Conservation (phyloP, 2,329 filamentous ascomycete species). For the Simplicillium sp. region DNA sequence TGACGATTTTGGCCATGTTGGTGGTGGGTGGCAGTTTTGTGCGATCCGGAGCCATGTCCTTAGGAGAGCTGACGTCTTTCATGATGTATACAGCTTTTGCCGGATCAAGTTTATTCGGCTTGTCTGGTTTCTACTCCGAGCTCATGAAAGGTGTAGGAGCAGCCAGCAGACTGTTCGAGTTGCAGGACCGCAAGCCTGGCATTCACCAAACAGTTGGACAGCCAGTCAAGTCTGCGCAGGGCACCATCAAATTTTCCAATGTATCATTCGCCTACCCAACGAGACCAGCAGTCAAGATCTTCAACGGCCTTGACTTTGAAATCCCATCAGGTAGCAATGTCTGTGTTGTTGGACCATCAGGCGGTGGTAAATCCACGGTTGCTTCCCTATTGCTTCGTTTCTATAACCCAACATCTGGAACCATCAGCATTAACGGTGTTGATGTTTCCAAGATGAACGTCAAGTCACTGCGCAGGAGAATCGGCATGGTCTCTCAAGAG, state of each 20-base stretch:
- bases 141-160: conserved; percentile 98
- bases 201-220: conserved; percentile 80
- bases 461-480: conserved; percentile 83
- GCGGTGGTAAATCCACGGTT: conserved; percentile 93
- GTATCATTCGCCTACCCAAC: conserved; percentile 91
- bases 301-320: conserved; percentile 78
- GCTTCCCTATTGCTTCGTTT: conserved; percentile 83
- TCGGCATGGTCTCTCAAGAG: conserved; percentile 92
- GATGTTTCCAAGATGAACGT: conserved; percentile 83
- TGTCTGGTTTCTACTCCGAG: conserved; percentile 95
- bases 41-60: conserved; percentile 71
- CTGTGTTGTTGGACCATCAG: conserved; percentile 91
- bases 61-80: conserved; percentile 91
- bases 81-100: conserved; percentile 95
- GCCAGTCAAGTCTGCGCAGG: conserved; percentile 74
- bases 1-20: conserved; percentile 86
- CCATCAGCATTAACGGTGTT: conserved; percentile 72
- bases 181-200: conserved; percentile 80
- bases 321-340: conserved; percentile 92
- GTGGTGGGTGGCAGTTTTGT: conserved; percentile 90
- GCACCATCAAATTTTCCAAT: conserved; percentile 78
- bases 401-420: conserved; percentile 71
- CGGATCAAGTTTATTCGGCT: conserved; percentile 79
- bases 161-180: conserved; percentile 89
- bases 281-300: conserved; percentile 82